A percentile compares a stretch with the other conserved stretches of the same genome.
Conservation (phyloP, 2,329 filamentous ascomycete species). For the Pseudogymnoascus sp. region DNA sequence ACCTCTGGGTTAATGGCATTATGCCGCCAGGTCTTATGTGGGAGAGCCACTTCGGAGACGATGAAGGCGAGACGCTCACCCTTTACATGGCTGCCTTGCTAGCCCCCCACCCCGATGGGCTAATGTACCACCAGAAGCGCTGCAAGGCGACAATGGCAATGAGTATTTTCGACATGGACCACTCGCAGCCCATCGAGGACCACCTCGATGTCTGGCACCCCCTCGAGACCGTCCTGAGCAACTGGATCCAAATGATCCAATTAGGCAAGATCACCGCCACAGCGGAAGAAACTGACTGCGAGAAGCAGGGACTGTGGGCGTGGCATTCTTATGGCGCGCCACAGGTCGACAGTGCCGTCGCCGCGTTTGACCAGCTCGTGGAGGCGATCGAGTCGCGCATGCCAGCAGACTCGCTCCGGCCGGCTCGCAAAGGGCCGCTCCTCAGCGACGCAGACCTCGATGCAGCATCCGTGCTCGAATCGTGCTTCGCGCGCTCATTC, state of each 20-base stretch:
- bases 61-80: constrained; percentile 12
- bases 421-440: background rate
- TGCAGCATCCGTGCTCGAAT: background rate
- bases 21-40: constrained; percentile 18
- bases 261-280: constrained; percentile 16
- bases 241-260: constrained; percentile 21
- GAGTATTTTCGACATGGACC: constrained; percentile 10
- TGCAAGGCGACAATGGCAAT: constrained; percentile 15
- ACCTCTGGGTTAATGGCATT: constrained; percentile 21
- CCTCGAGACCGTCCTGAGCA: constrained; percentile 21
- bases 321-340: background rate
- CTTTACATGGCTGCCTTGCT: constrained; percentile 21
- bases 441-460: background rate
- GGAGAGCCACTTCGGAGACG: constrained; percentile 19
- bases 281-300: background rate
- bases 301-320: background rate
- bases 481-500: constrained; percentile 8
- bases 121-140: constrained; percentile 24
- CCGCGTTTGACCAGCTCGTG: constrained; percentile 10
- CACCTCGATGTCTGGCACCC: constrained; percentile 20
- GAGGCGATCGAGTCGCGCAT: constrained; percentile 10
- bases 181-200: constrained; percentile 15
- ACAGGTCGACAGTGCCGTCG: background rate
- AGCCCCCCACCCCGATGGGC: constrained; percentile 18
- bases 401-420: background rate